Evolutionary conservation across 2,329 filamentous ascomycete genomes (phyloP), one percentile per base, ranked within the genome.

Genomic region (Stagonosporopsis cucurbitacearum): DNA sequence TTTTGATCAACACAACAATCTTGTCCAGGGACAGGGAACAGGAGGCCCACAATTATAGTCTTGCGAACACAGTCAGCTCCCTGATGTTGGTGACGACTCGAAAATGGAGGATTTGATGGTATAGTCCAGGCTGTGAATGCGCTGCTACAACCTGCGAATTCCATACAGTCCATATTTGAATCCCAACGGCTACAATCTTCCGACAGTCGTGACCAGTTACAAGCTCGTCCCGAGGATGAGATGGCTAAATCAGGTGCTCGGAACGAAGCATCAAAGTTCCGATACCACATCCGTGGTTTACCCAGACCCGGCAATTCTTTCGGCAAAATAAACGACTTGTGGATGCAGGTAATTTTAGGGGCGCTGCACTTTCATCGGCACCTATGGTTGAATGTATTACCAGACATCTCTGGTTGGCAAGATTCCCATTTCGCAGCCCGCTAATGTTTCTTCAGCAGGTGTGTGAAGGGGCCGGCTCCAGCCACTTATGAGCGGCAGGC

Each of bases 221-320:
- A 32, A 32, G 30, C 30, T 32, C 30, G 30, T 32, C n/a, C 30
- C 30, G 13, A 30, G 28, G 28, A 30, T 30, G 12, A 30, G 28
- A 30, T 30, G 12, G 4, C 12, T 30, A 13, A 15, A 12, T 32
- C 30, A 32, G 12, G 30, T 32, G 30, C 13, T 4, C 37, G 22
- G 17, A 23, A 40, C 20, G 20, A 17, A 17, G 9, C 22, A 7
- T 1, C 19, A 12, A 7, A 11, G 25, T 40, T 25, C 30, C 30
- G 12, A 17, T 30, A 7, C 3, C 3, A 42, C 41, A 15, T 41
- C 46, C 46, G 52, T 13, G 17, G 30, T 56, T 50, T n/a, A 46
- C 19, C 53, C 28, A 32, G 5, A 5, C 19, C 22, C 41, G 52
- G 52, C 40, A 55, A 22, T 50, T 50, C 19, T 42, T 25, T 50